These are phyloP conservation scores for Ogataea dorogensis DNA, from an alignment of 805 yeast species.

Conservation along the genomic window DNA sequence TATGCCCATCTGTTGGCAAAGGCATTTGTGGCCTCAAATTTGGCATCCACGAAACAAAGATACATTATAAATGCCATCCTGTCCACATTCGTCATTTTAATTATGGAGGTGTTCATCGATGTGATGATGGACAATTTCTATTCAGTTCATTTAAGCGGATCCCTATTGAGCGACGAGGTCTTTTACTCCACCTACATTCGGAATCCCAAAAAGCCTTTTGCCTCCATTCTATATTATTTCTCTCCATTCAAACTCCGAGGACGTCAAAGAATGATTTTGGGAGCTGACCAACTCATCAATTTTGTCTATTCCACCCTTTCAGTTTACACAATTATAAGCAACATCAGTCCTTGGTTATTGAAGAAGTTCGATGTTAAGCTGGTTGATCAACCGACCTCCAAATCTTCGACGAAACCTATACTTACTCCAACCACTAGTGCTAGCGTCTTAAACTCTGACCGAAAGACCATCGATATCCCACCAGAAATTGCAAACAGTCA, in stretches of 20 bases:
- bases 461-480: slow-evolving; percentile 13
- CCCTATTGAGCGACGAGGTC: slow-evolving; percentile 10
- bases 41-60: slow-evolving; percentile 32
- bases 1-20: slow-evolving; percentile 32
- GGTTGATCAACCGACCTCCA: slow-evolving; percentile 3
- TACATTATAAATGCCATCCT: slow-evolving; percentile 30
- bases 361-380: slow-evolving; percentile 12
- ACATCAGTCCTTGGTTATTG: slow-evolving; percentile 27
- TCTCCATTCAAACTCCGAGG: slow-evolving; percentile 19
- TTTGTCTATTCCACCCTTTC: slow-evolving; percentile 31
- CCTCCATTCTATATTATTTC: slow-evolving; percentile 21
- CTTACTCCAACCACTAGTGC: neutral
- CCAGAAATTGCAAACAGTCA: slow-evolving; percentile 20
- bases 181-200: slow-evolving; percentile 17
- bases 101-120: slow-evolving; percentile 14
- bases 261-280: slow-evolving; percentile 20
- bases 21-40: slow-evolving; percentile 34
- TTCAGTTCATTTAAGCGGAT: slow-evolving; percentile 10
- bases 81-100: slow-evolving; percentile 23
- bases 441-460: neutral
- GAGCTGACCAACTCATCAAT: slow-evolving; percentile 29
- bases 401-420: slow-evolving; percentile 4
- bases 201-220: slow-evolving; percentile 24
- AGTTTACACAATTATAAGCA: slow-evolving; percentile 31
- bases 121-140: slow-evolving; percentile 10